Evolutionary conservation across 306 rosid species (phyloP).

Genomic region (Citrullus amarus): DNA sequence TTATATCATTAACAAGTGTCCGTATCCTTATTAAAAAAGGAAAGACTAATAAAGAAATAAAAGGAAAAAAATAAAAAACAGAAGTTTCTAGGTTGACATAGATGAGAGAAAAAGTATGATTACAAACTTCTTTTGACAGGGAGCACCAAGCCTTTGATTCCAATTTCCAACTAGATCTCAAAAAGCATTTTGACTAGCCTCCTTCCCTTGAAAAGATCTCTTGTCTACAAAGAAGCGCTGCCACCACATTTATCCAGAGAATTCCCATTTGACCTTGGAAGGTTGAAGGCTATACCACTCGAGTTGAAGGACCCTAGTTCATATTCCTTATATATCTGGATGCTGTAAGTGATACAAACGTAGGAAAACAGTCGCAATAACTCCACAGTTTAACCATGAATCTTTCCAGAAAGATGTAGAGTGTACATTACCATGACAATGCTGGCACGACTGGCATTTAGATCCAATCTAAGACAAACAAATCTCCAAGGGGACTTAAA

Average conservation of each 20-base stretch:
- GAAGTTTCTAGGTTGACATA: neutral
- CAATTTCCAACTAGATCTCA: neutral
- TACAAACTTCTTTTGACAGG: neutral
- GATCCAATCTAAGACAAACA: no score
- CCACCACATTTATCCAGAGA: neutral
- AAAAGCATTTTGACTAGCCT: neutral
- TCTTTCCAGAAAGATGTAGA: no score
- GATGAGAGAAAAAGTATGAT: neutral
- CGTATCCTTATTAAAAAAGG: no score
- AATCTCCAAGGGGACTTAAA: no score
- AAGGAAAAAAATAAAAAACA: no score
- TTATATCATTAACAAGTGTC: no score
- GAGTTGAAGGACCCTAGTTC: neutral
- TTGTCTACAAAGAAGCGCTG: neutral
- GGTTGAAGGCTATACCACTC: neutral
- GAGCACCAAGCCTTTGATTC: neutral
- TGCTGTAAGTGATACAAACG: no score
- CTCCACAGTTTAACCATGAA: no score
- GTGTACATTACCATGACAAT: no score
- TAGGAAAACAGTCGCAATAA: no score
- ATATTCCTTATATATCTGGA: neutral
- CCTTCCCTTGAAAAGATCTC: neutral
- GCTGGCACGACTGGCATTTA: no score
- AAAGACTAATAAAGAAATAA: no score
- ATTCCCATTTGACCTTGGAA: neutral